Base-by-base conservation (phyloP, 805 yeast genomes). In the Candida sakaeoensis region DNA sequence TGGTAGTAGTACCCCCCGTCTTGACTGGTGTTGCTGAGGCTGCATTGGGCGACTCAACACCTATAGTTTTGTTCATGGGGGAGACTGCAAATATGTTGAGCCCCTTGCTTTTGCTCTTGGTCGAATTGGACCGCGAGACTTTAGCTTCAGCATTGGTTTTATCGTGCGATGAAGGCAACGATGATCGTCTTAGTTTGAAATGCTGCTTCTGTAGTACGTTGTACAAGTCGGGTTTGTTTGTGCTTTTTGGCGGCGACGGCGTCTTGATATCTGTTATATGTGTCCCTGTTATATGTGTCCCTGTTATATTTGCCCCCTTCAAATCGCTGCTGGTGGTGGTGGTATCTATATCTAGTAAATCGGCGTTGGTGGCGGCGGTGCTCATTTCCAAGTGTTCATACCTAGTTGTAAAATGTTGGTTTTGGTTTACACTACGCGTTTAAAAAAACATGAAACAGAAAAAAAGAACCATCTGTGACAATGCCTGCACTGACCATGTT, bases 51-150 rank as follows among this genome's bases (percentile, higher is more conserved):
- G 36, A 25, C 10, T 36, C 35, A 4, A 43, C 15, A 14, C 32
- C 12, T 21, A 39, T 21, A 8, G 18, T 23, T 12, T 34, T 36
- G 28, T 31, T 35, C 13, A 49, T 42, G 5, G 65, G 66, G 2
- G 61, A 54, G 12, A 60, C 58, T 3, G 65, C 68, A 18, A 60
- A 40, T 18, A 66, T 44, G 35, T 57, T 58, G 26, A 66, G 58
- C 2, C 71, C 71, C 30, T 57, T 58, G 15, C 55, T 36, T 39
- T 57, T 58, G 15, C 55, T 36, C 39, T 63, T 51, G 3, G 39
- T 16, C 14, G 46, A 39, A 9, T 23, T 33, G 5, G 36, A 22
- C 16, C 24, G n/a, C 4, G 27, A 17, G 5, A 12, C n/a, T 21
- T 21, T 27, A 8, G 24, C 6, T 5, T 23, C 27, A 2, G 23